Conservation (phyloP, 176 grass and related monocot species). For the Oryza longistaminata region DNA sequence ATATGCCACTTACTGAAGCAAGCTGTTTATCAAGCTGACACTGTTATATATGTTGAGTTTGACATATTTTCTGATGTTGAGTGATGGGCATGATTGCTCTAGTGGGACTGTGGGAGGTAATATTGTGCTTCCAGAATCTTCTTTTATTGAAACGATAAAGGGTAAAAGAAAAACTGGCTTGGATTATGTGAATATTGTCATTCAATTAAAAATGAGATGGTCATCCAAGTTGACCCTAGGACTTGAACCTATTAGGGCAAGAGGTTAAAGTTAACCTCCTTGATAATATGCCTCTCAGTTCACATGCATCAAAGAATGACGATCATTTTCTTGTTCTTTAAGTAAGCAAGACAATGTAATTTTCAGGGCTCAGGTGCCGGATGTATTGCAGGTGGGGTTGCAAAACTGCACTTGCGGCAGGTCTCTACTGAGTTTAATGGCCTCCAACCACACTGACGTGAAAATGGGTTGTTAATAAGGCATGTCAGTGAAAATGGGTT, state of each 20-base stretch:
- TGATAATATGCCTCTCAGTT: background rate
- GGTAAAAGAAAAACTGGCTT: background rate
- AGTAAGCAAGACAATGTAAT: background rate
- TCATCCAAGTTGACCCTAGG: background rate
- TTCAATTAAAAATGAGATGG: background rate
- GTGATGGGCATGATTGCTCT: background rate
- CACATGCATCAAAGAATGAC: background rate
- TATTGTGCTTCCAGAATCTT: background rate
- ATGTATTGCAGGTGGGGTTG: background rate
- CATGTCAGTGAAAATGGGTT: too few relatives aligned
- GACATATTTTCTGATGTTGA: too few relatives aligned
- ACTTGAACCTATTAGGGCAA: background rate
- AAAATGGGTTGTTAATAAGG: background rate
- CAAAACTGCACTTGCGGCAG: background rate
- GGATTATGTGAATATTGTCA: background rate
- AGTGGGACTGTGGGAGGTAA: background rate
- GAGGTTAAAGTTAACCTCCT: too few relatives aligned
- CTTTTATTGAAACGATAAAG: background rate
- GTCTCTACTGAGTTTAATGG: too few relatives aligned
- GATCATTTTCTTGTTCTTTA: background rate
- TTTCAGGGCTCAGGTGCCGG: background rate
- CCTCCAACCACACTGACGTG: background rate
- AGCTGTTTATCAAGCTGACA: constrained; percentile 10
- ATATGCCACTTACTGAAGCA: constrained; percentile 1
- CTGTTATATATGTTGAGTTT: background rate